Percentiles rank a stretch among this genome's conserved stretches.
Conservation (phyloP, 129 eudicot species). For the Ambrosia artemisiifolia region DNA sequence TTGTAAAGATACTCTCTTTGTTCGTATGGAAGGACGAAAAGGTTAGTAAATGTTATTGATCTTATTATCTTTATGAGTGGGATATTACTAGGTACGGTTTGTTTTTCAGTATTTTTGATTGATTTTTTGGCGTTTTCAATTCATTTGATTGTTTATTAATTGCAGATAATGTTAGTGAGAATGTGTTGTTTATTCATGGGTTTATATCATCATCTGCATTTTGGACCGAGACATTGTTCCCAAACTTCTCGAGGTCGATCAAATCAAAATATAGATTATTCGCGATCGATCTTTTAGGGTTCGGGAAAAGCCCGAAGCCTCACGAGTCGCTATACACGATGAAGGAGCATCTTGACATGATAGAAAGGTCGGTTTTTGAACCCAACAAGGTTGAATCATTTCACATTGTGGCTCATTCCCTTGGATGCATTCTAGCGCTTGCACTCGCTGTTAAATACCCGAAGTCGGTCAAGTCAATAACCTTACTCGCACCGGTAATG, state of each 20-base stretch:
- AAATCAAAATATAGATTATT: constrained; percentile 71
- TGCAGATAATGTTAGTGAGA: constrained; percentile 57
- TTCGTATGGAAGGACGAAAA: constrained; percentile 53
- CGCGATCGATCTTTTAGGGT: constrained; percentile 84
- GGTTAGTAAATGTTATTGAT: constrained; percentile 29
- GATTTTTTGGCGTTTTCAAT: neutral
- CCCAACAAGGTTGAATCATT: constrained; percentile 62
- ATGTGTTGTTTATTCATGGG: constrained; percentile 89
- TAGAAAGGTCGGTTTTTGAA: constrained; percentile 68
- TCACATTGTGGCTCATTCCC: constrained; percentile 94
- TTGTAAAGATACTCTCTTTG: constrained; percentile 55
- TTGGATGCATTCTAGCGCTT: constrained; percentile 81
- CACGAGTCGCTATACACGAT: constrained; percentile 73
- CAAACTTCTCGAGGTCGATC: constrained; percentile 57
- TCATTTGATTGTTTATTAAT: neutral
- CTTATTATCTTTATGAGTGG: neutral
- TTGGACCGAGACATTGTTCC: constrained; percentile 83
- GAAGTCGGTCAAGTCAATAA: constrained; percentile 69
- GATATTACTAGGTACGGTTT: neutral
- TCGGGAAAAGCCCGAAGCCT: constrained; percentile 93
- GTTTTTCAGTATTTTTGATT: too few species aligned
- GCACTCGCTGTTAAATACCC: constrained; percentile 85
- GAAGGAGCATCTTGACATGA: constrained; percentile 88
- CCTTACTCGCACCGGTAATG: constrained; percentile 82
- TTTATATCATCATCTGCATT: constrained; percentile 82